These are phyloP conservation scores for Boletus tylopilopsis DNA, from an alignment of 768 basidiomycete genomes.

Conservation along the genomic window DNA sequence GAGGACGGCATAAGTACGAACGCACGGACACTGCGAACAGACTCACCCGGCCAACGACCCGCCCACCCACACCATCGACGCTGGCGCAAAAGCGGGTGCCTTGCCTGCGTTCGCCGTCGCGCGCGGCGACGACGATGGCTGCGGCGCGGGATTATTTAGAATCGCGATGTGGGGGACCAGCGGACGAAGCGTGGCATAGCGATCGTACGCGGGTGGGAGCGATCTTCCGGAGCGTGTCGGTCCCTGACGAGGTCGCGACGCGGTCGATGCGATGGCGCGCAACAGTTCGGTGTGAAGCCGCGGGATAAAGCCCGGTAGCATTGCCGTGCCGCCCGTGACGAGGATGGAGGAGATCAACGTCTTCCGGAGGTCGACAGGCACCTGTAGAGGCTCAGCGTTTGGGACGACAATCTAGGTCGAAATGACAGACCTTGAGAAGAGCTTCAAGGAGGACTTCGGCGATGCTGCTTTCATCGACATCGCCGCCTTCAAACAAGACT, in stretches of 20 bases:
- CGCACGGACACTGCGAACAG: background rate
- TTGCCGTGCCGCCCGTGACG: constrained; percentile 83
- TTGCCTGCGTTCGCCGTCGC: constrained; percentile 67
- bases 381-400: constrained; percentile 40
- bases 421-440: constrained; percentile 66
- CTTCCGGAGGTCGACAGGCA: constrained; percentile 86
- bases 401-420: background rate
- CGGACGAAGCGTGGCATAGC: constrained; percentile 68
- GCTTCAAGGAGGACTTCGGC: constrained; percentile 79
- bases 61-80: constrained; percentile 86
- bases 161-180: constrained; percentile 74
- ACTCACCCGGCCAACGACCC: constrained; percentile 88
- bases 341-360: constrained; percentile 82
- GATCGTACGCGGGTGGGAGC: constrained; percentile 58
- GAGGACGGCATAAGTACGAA: background rate
- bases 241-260: constrained; percentile 29
- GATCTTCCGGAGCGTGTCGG: constrained; percentile 37
- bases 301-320: constrained; percentile 90
- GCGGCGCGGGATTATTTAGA: constrained; percentile 77
- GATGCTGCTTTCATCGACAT: constrained; percentile 82
- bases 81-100: constrained; percentile 84
- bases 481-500: constrained; percentile 84
- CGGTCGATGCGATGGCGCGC: constrained; percentile 48
- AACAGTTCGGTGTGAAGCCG: constrained; percentile 80
- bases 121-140: constrained; percentile 42